Conservation (phyloP, 441 rosid species). For the Breynia disticha region DNA sequence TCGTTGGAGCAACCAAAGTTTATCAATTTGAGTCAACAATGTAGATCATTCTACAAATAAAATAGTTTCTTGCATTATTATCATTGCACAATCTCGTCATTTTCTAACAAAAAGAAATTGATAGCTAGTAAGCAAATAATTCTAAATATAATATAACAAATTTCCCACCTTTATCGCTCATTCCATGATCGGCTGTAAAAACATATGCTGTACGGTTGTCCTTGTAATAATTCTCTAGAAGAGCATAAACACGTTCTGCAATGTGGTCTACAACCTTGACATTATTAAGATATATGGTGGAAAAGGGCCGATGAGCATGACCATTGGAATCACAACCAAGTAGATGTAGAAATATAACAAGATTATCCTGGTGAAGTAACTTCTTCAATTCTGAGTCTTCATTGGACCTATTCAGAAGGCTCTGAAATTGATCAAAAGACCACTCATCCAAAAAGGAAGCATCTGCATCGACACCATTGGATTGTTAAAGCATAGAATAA, state of each 20-base stretch:
- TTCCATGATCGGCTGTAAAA: constrained; percentile 96
- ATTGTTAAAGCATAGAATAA: constrained; percentile 22
- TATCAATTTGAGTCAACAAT: constrained; percentile 3
- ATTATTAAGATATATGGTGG: constrained; percentile 89
- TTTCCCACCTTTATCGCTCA: constrained; percentile 87
- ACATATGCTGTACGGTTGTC: constrained; percentile 84
- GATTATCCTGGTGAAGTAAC: constrained; percentile 72
- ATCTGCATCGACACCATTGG: constrained; percentile 55
- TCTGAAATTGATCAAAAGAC: constrained; percentile 93
- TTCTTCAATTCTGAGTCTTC: constrained; percentile 65
- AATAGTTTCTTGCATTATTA: background rate
- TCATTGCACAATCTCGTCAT: background rate
- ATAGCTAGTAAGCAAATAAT: constrained; percentile 3
- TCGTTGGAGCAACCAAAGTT: too few species aligned
- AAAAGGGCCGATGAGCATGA: constrained; percentile 94
- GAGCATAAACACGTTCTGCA: constrained; percentile 69
- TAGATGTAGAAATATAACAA: constrained; percentile 80
- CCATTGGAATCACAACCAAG: constrained; percentile 99
- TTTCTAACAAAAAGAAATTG: background rate
- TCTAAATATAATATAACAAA: background rate
- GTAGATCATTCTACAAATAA: background rate
- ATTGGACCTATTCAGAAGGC: constrained; percentile 78
- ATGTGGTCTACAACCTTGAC: constrained; percentile 90
- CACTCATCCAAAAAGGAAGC: constrained; percentile 99
- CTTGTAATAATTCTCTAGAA: constrained; percentile 76